phyloP scores from a whole-genome alignment of 2,329 filamentous ascomycete species.

The Fusarium nelsonii region DNA sequence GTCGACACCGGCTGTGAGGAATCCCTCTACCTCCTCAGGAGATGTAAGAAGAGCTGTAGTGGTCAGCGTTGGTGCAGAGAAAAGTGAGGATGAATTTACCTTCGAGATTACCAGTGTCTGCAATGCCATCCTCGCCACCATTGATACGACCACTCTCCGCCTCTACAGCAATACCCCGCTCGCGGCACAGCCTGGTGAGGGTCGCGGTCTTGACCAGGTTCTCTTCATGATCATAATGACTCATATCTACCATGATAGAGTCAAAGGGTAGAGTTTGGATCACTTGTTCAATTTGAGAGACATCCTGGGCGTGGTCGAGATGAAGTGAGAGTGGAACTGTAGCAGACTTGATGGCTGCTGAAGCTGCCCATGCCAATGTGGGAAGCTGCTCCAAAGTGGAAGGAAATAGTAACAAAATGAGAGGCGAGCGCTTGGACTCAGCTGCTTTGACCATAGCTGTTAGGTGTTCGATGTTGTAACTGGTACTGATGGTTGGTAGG shows the following conservation, averaged over 20 bases:
- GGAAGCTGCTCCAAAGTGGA: constrained; percentile 20
- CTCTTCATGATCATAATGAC: constrained; percentile 6
- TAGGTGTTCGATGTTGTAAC: constrained; percentile 39
- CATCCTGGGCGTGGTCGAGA: constrained; percentile 51
- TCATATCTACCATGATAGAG: constrained; percentile 27
- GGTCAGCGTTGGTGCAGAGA: not conserved
- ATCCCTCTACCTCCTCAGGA: constrained; percentile 76
- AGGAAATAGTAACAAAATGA: constrained; percentile 27
- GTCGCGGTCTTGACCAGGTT: constrained; percentile 12
- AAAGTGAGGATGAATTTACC: constrained; percentile 43
- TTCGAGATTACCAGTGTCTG: constrained; percentile 65
- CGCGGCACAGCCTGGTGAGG: constrained; percentile 4
- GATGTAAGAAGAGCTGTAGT: constrained; percentile 64
- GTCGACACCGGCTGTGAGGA: constrained; percentile 78
- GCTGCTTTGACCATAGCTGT: constrained; percentile 29
- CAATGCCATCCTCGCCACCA: constrained; percentile 74
- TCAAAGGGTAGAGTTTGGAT: constrained; percentile 16
- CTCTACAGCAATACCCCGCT: constrained; percentile 24
- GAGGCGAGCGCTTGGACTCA: constrained; percentile 21
- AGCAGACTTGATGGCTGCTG: constrained; percentile 60
- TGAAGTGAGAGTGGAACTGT: constrained; percentile 41
- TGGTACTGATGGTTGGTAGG: not conserved
- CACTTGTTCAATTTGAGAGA: not conserved
- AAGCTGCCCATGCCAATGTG: constrained; percentile 47
- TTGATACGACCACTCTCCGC: constrained; percentile 52